Base-by-base conservation (phyloP, 2,329 filamentous ascomycete species). In the Fusarium sacchari region DNA sequence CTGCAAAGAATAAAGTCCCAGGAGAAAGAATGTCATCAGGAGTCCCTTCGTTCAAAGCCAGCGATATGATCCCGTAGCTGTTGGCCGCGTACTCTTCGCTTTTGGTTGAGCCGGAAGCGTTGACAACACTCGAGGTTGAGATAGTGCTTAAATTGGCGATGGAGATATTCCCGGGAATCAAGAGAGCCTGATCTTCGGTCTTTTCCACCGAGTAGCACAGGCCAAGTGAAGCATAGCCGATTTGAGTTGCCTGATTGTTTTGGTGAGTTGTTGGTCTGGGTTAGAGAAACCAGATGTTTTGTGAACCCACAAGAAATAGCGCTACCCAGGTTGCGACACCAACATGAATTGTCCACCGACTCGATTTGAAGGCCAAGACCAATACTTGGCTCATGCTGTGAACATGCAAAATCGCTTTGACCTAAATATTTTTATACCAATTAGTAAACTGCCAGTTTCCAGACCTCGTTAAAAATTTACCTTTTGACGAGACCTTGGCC, bases 381-480 rank as follows among this genome's bases (percentile, higher is more conserved):
- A 46, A 22, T 7, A 46, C 26, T 28, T 46, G 44, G 3, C 44
- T 46, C 44, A 46, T 46, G 4, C 44, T 46, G 7, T 46, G 44
- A 46, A 46, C 44, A 46, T 46, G 44, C 9, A 46, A 22, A 22
- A 46, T 46, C 6, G 44, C 44, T 13, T 22, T 46, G 18, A 46
- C 44, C 44, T 46, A 32, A 32, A 13, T 5, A 7, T 46, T 26
- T 28, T 28, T 2, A 11, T 4, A 28, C 0, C 5, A 0, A 22
- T 46, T 22, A 46, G 26, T 7, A 8, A 15, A 46, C 13, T 22
- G 3, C 4, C 9, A 6, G 6, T 9, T 28, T 22, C 44, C 13
- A n/a, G 0, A 22, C 1, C 13, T 22, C 18, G 6, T 11, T 11
- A 26, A 15, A 15, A 7, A 11, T 18, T 3, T 11, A 22, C 44